These are phyloP conservation scores for Schizosaccharomyces octosporus DNA, from an alignment of 805 yeast genomes.

Conservation along the genomic window DNA sequence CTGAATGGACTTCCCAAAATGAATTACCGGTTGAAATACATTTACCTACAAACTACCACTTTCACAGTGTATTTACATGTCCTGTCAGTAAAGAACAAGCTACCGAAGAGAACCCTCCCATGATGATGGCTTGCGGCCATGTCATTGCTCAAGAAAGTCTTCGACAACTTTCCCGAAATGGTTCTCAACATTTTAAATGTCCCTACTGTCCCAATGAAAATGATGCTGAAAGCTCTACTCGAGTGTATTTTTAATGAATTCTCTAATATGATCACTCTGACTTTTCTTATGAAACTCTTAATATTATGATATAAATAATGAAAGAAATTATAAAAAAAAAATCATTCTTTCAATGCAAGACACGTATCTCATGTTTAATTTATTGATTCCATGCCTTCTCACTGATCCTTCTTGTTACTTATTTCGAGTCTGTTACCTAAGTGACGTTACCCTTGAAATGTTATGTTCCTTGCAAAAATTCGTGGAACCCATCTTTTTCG, in stretches of 20 bases:
- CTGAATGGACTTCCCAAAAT: conserved; percentile 31
- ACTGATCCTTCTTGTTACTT: not conserved
- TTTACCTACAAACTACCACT: conserved; percentile 27
- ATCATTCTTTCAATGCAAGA: no score
- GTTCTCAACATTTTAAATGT: conserved; percentile 31
- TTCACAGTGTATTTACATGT: conserved; percentile 45
- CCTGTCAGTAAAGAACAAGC: conserved; percentile 48
- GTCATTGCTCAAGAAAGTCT: conserved; percentile 32
- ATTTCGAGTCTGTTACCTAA: not conserved
- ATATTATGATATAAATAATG: no score
- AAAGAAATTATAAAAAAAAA: no score
- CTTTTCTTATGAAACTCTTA: no score
- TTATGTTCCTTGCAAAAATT: no score
- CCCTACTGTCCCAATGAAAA: conserved; percentile 44
- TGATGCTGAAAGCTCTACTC: conserved; percentile 7
- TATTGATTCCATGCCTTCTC: no score
- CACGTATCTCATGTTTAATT: no score
- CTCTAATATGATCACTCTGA: no score
- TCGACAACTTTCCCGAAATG: conserved; percentile 20
- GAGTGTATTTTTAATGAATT: not conserved
- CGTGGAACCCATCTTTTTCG: not conserved
- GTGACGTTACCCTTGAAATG: not conserved
- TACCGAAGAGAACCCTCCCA: conserved; percentile 36
- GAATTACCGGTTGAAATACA: conserved; percentile 40
- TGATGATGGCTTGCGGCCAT: conserved; percentile 39